Percentiles rank a stretch among this genome's conserved stretches.
Conservation (phyloP, 495 filamentous ascomycete species). For the Saxispiralis lemnorum region DNA sequence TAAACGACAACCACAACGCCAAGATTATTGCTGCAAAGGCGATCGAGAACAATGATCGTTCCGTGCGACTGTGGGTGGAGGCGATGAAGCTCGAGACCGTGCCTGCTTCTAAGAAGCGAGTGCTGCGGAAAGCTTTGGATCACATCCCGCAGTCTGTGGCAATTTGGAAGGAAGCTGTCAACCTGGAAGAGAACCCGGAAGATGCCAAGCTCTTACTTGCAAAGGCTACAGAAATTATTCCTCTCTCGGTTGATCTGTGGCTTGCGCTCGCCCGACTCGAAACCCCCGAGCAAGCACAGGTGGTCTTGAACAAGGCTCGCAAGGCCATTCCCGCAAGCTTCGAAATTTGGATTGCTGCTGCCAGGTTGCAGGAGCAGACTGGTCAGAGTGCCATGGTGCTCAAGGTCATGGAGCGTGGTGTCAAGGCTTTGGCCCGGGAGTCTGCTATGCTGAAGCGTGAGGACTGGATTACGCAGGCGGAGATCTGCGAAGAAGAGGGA, state of each 20-base stretch:
- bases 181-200: conserved; percentile 72
- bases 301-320: conserved; percentile 85
- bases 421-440: conserved; percentile 75
- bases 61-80: conserved; percentile 77
- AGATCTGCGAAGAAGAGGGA: conserved; percentile 85
- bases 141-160: conserved; percentile 79
- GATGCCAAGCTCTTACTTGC: conserved; percentile 76
- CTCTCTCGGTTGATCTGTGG: conserved; percentile 85
- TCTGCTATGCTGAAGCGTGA: conserved; percentile 93
- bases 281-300: conserved; percentile 73
- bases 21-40: conserved; percentile 92
- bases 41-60: conserved; percentile 76
- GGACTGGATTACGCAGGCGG: conserved; percentile 89
- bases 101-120: conserved; percentile 64
- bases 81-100: conserved; percentile 86
- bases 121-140: conserved; percentile 73
- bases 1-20: conserved; percentile 59
- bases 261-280: conserved; percentile 80
- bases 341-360: conserved; percentile 91
- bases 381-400: conserved; percentile 47
- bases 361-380: conserved; percentile 80
- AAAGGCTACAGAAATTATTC: conserved; percentile 87
- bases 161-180: conserved; percentile 95
- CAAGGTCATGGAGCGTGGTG: conserved; percentile 85
- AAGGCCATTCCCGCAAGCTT: conserved; percentile 81